Percentiles rank a stretch among this genome's conserved stretches.
Conservation (phyloP, 2,329 filamentous ascomycete species). For the Fusarium bulbicola region DNA sequence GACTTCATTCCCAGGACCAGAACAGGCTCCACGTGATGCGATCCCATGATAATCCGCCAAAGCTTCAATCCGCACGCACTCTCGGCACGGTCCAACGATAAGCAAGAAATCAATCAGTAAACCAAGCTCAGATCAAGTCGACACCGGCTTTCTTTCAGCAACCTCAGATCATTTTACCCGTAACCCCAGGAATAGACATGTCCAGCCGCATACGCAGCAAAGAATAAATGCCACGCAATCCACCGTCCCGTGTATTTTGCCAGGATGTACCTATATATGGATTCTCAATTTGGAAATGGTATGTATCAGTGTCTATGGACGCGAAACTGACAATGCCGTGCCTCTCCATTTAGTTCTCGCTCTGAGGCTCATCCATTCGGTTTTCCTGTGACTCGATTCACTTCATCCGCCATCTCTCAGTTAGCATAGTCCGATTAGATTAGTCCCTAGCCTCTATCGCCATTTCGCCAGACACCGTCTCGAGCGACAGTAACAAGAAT, state of each 20-base stretch:
- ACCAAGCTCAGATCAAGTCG: conserved; percentile 18
- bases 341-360: conserved; percentile 13
- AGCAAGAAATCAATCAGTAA: not conserved
- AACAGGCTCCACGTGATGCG: conserved; percentile 29
- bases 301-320: conserved; percentile 28
- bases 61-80: not conserved
- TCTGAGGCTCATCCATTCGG: not conserved
- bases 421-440: conserved; percentile 23
- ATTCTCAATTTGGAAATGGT: conserved; percentile 10
- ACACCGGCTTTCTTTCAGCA: conserved; percentile 37
- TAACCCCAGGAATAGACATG: conserved; percentile 3
- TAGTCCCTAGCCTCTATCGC: conserved; percentile 16
- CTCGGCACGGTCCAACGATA: conserved; percentile 14
- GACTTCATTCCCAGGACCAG: conserved; percentile 25
- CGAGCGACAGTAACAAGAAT: conserved; percentile 1
- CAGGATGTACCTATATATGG: not conserved
- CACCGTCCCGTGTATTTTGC: not conserved
- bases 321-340: conserved; percentile 28
- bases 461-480: conserved; percentile 1
- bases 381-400: not conserved
- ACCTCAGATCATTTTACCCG: not conserved
- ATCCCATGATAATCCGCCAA: conserved; percentile 9
- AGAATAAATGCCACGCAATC: not conserved
- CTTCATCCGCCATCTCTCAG: conserved; percentile 5
- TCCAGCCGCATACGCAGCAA: conserved; percentile 12